Conservation (phyloP, 2,329 filamentous ascomycete genomes). For the Rachicladosporium sp. region DNA sequence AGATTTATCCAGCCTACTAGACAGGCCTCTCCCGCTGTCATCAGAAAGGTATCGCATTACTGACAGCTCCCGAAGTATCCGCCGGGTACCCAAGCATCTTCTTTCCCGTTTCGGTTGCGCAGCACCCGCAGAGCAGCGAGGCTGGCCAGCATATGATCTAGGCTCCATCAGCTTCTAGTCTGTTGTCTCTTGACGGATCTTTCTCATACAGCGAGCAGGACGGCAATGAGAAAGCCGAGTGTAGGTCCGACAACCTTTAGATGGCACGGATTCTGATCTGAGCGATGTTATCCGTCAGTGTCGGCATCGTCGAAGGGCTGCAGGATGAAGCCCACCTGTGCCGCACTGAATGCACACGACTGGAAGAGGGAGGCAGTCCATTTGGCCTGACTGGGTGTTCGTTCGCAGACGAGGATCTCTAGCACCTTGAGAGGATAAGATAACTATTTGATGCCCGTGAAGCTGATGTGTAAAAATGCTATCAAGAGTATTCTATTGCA, state of each 20-base stretch:
- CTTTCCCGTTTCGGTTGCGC: slow-evolving; percentile 25
- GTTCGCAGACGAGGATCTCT: too few relatives aligned
- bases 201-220: slow-evolving; percentile 20
- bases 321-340: slow-evolving; percentile 8
- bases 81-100: slow-evolving; percentile 22
- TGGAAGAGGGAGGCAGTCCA: slow-evolving; percentile 19
- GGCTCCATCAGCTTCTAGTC: slow-evolving; percentile 1
- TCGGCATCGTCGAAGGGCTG: not conserved
- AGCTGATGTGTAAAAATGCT: too few relatives aligned
- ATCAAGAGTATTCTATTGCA: too few relatives aligned
- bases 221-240: slow-evolving; percentile 22
- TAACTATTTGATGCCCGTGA: too few relatives aligned
- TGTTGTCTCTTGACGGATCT: not conserved
- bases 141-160: slow-evolving; percentile 26
- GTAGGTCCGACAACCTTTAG: slow-evolving; percentile 28
- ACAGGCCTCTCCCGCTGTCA: too few relatives aligned
- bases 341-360: slow-evolving; percentile 26
- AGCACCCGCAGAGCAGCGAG: slow-evolving; percentile 26
- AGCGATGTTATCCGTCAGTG: not conserved
- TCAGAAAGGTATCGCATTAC: slow-evolving; percentile 24
- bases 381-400: too few relatives aligned
- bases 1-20: too few relatives aligned
- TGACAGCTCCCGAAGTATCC: slow-evolving; percentile 19
- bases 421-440: too few relatives aligned
- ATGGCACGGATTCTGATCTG: slow-evolving; percentile 27